Evolutionary conservation across 2,329 filamentous ascomycete genomes (phyloP).

Genomic region (Emericellopsis cladophorae): DNA sequence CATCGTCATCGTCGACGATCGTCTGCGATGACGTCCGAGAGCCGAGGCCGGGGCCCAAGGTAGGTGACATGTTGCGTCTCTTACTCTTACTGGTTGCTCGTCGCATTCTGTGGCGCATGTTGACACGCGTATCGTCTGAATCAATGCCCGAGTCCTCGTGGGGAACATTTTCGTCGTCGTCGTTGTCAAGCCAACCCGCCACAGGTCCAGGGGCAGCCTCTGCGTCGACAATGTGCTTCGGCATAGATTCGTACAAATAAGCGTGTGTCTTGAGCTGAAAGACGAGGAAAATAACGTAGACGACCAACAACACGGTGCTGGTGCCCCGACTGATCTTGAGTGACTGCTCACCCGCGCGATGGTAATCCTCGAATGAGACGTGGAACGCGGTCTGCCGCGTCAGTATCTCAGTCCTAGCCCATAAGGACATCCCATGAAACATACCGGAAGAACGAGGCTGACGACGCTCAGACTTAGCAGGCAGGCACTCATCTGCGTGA

Average conservation of each 20-base stretch:
- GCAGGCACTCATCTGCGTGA: conserved; percentile 93
- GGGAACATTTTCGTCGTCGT: too few relatives aligned
- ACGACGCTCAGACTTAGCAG: conserved; percentile 82
- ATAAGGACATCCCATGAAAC: conserved; percentile 10
- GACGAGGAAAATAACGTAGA: conserved; percentile 73
- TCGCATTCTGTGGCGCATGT: neutral
- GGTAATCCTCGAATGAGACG: conserved; percentile 59
- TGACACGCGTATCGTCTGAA: neutral
- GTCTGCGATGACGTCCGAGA: neutral
- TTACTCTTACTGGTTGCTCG: neutral
- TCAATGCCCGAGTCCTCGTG: conserved; percentile 15
- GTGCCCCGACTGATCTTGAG: conserved; percentile 82
- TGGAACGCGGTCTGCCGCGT: conserved; percentile 69
- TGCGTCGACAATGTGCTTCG: conserved; percentile 85
- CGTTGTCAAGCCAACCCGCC: conserved; percentile 68
- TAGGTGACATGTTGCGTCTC: neutral
- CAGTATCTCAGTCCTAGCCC: conserved; percentile 6
- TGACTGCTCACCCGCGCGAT: conserved; percentile 54
- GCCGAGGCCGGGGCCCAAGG: neutral
- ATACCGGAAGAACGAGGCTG: conserved; percentile 70
- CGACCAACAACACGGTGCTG: conserved; percentile 70
- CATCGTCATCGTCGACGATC: too few relatives aligned
- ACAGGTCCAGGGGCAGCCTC: conserved; percentile 78
- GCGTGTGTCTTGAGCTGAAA: conserved; percentile 89
- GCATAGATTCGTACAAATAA: conserved; percentile 86